Base-by-base conservation (phyloP, 2,329 filamentous ascomycete species). In the Ceratocystis cacaofunesta region DNA sequence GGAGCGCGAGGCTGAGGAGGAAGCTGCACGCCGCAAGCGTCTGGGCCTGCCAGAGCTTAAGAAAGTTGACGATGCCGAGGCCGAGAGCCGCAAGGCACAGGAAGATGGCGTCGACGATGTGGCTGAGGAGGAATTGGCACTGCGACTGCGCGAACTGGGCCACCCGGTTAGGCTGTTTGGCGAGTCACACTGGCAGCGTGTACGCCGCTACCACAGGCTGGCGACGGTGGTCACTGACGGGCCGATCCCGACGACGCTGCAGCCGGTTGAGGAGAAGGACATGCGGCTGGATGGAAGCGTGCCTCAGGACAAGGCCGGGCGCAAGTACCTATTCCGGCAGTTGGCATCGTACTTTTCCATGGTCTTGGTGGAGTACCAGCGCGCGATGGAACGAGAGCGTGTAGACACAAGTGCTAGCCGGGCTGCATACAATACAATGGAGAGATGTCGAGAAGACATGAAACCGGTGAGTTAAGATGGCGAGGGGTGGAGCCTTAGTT, bases 311-410 rank as follows among this genome's bases (percentile, higher is more conserved):
- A 78, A 77, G 22, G 83, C 85, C 50, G 88, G 79, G 0, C 83
- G 85, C 58, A 78, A 81, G 57, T 91, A 88, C 75, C 78, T 99
- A 50, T 92, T 88, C 77, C 82, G 92, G 10, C 92, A 99, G 75
- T 80, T 99, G 65, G 89, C 89, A 22, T 94, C 89, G 61, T 99
- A 96, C 78, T 97, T 99, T 77, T 95, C 89, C 64, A 90, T 99
- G 85, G 85, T 99, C n/a, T 78, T 99, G 66, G 83, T 81, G 57
- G 92, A 95, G 74, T 99, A 95, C 87, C 85, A 92, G 70, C 73
- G 78, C 50, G 91, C 92, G 4, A 82, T 99, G 71, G 83, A 88
- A 70, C 83, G 86, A 68, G 78, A 82, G 72, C 78, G 75, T 70
- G 74, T 75, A 32, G 81, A 85, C 64, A 92, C 89, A 32, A 87